Evolutionary conservation across 163 green algal species (phyloP).

Genomic region (Prototheca wickerhamii): DNA sequence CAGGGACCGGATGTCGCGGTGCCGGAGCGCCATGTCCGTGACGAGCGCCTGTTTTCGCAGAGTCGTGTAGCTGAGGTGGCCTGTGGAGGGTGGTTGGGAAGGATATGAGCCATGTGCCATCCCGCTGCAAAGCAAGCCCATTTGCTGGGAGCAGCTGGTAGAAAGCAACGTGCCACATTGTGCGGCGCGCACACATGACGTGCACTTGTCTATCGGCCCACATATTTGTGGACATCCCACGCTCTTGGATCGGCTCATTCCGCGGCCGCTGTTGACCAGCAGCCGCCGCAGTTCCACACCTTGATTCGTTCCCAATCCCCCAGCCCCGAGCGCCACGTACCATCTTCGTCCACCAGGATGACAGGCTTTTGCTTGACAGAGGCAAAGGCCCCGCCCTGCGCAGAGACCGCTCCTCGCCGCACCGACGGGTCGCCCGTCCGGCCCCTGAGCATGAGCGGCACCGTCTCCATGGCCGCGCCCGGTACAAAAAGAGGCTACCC

Average conservation of each 20-base stretch:
- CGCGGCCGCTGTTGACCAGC: too few relatives aligned
- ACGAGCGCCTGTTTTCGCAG: conserved; percentile 24
- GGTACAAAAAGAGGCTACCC: too few relatives aligned
- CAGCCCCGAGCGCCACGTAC: neutral
- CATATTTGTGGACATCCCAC: too few relatives aligned
- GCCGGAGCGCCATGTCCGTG: conserved; percentile 16
- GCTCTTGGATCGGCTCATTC: too few relatives aligned
- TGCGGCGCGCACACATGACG: neutral
- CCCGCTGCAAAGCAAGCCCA: neutral
- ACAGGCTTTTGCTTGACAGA: neutral
- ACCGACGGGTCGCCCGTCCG: neutral
- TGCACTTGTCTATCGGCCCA: neutral
- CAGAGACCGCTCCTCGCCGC: neutral
- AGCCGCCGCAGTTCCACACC: too few relatives aligned
- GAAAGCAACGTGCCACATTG: neutral
- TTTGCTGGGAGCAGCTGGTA: neutral
- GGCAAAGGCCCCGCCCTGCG: neutral
- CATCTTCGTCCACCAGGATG: conserved; percentile 5
- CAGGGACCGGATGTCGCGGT: conserved; percentile 21
- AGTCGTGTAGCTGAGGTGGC: conserved; percentile 14
- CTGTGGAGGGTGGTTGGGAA: neutral
- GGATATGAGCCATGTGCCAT: neutral
- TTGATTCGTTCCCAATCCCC: neutral
- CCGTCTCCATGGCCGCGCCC: conserved; percentile 7
- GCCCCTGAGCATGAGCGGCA: conserved; percentile 4